Base-by-base conservation (phyloP, 495 filamentous ascomycete species). In the Cercophora sp. region DNA sequence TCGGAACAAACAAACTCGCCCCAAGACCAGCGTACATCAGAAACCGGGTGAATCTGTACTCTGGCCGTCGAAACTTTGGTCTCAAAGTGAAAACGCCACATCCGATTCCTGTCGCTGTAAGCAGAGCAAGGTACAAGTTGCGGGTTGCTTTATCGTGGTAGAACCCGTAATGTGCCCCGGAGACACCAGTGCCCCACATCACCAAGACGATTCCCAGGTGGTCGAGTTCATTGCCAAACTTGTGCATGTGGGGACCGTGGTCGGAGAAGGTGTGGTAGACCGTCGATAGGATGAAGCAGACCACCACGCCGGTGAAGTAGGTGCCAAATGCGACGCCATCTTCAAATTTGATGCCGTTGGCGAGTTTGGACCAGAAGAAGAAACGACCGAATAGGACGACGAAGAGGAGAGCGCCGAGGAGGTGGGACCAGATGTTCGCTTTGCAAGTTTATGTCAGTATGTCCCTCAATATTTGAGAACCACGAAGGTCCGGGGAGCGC, bases 171-270 rank as follows among this genome's bases (percentile, higher is more conserved):
- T 52, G 39, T 16, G 39, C 50, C 10, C 50, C 39, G 5, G 39
- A 52, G 39, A 52, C 16, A 10, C 49, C 49, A 5, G 49, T 52
- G 3, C 49, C 49, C 49, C 49, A 52, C 11, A 52, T 32, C 3
- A 52, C 49, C 8, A 52, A 19, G 3, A 52, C 49, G 36, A 52
- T 32, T 3, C 49, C 49, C 5, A 52, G 27, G 32, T 52, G 36
- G 39, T 52, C 49, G 36, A 52, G 49, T 39, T 52, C 49, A 25
- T 52, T 42, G 16, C 49, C 35, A 11, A 42, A 42, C 11, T 52
- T 52, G 36, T 52, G 49, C 36, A 52, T 52, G 24, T 52, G 24
- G n/a, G 49, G 36, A 27, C 49, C 34, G 49, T 52, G 49, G 49
- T 52, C 49, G 4, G 25, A 52, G 6, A 52, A 52, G 15, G 37